Evolutionary conservation across 2,329 filamentous ascomycete genomes (phyloP), one percentile per base, ranked within the genome.

Genomic region (Calonectria crousiana): DNA sequence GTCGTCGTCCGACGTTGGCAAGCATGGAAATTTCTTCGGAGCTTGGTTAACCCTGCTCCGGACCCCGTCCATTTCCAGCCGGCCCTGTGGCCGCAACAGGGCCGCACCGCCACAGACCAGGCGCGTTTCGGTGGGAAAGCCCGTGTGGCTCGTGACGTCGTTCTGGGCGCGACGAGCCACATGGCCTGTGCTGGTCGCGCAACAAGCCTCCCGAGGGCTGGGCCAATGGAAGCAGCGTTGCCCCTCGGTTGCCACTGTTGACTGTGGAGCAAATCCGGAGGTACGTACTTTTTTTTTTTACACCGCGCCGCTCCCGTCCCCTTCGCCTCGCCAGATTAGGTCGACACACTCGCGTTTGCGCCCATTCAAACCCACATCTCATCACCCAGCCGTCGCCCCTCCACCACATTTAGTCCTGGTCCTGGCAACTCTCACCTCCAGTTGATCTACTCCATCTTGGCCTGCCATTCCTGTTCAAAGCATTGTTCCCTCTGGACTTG

Each of bases 191-290:
- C 69, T 62, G 56, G 65, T 69, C 71, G 75, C 72, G 69, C 65
- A 73, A 69, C 73, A 36, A 75, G 75, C 76, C 67, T 76, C 74
- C 73, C 67, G 68, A 75, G 64, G 74, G 76, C 68, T 77, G 73
- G 75, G 51, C 89, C 88, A 90, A 90, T 90, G 69, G 83, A 30
- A 78, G 49, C 5, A 18, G 80, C 81, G 91, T 93, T 93, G 90
- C 89, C 79, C 83, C 78, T 89, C 83, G 81, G 89, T 91, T 90
- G 88, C 86, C 81, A 83, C 77, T 90, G 88, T 90, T 90, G 87
- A 90, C 75, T 66, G 79, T 75, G 77, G 74, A 75, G 72, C 64
- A 73, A 75, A 69, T 69, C 44, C 73, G 64, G 52, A 62, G 74
- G 76, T 78, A 79, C 78, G 77, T 78, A 77, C 74, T 74, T 67